Conservation (phyloP, 1,139 yeast genomes). For the Yarrowia galli region DNA sequence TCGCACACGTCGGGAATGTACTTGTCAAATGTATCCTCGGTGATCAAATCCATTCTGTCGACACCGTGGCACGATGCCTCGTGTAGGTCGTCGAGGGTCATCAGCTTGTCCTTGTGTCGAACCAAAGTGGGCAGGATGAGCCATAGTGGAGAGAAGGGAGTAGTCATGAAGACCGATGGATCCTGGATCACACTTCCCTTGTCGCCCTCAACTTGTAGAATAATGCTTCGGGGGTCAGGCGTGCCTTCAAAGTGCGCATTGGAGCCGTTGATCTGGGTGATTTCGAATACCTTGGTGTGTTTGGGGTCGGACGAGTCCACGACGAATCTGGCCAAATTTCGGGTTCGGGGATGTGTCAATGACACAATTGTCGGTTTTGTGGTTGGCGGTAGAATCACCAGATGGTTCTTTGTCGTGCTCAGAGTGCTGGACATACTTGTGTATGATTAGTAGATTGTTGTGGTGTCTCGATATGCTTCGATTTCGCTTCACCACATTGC, state of each 20-base stretch:
- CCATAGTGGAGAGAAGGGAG: constrained; percentile 36
- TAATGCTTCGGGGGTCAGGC: constrained; percentile 27
- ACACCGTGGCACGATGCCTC: constrained; percentile 24
- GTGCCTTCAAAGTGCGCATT: constrained; percentile 34
- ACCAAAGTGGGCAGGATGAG: constrained; percentile 30
- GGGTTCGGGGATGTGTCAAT: constrained; percentile 22
- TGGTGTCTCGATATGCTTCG: constrained; percentile 14
- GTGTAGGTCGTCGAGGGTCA: constrained; percentile 35
- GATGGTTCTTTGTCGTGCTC: constrained; percentile 21
- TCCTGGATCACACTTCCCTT: constrained; percentile 35
- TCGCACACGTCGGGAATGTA: constrained; percentile 32
- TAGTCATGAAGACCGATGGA: constrained; percentile 35
- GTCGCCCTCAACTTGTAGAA: constrained; percentile 22
- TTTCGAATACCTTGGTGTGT: constrained; percentile 31
- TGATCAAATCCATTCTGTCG: constrained; percentile 27
- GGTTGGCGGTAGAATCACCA: constrained; percentile 23
- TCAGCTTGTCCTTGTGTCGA: constrained; percentile 25
- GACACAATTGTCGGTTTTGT: constrained; percentile 32
- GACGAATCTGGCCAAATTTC: constrained; percentile 16
- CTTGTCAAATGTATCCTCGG: constrained; percentile 17
- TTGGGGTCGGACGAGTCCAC: constrained; percentile 25
- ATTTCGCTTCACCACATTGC: constrained; percentile 22
- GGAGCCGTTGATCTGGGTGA: constrained; percentile 37
- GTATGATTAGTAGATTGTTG: neutral
- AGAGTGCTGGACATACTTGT: constrained; percentile 18